These are phyloP conservation scores for Elaeis guineensis DNA, from an alignment of 176 grass and related monocot genomes.

Conservation along the genomic window DNA sequence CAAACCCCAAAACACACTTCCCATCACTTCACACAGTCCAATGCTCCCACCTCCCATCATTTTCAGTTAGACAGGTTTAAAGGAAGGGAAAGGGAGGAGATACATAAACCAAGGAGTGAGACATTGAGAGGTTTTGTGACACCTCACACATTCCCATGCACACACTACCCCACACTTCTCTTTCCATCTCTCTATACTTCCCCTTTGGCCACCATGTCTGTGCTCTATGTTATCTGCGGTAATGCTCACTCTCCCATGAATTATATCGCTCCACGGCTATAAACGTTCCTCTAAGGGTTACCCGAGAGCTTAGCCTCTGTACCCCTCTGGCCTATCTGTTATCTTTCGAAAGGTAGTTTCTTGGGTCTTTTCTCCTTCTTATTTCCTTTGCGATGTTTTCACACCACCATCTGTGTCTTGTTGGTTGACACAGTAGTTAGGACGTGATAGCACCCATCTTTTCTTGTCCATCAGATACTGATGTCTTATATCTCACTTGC, in stretches of 20 bases:
- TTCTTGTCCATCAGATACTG: constrained; percentile 48
- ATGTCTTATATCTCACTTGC: constrained; percentile 46
- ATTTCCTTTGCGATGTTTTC: constrained; percentile 3
- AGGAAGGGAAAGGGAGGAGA: not conserved
- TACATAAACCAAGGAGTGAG: not conserved
- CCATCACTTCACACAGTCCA: constrained; percentile 32
- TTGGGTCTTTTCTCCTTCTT: not conserved
- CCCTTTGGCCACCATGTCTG: not conserved
- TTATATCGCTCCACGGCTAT: too few relatives aligned
- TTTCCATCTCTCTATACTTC: not conserved
- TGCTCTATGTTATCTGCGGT: not conserved
- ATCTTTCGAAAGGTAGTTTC: not conserved
- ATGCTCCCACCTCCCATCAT: constrained; percentile 38
- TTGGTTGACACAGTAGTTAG: constrained; percentile 27
- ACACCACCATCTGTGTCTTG: not conserved
- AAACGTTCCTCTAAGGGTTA: too few relatives aligned
- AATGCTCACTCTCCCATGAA: not conserved
- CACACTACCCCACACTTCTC: constrained; percentile 33
- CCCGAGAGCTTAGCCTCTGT: too few relatives aligned
- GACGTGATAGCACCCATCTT: constrained; percentile 61
- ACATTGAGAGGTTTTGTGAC: constrained; percentile 20
- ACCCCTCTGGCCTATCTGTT: too few relatives aligned
- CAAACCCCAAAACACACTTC: constrained; percentile 31
- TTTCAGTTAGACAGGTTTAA: constrained; percentile 45
- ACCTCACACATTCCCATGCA: constrained; percentile 64